These are phyloP conservation scores for Cupressus sempervirens DNA, from an alignment of 75 land plant genomes.

Conservation along the genomic window DNA sequence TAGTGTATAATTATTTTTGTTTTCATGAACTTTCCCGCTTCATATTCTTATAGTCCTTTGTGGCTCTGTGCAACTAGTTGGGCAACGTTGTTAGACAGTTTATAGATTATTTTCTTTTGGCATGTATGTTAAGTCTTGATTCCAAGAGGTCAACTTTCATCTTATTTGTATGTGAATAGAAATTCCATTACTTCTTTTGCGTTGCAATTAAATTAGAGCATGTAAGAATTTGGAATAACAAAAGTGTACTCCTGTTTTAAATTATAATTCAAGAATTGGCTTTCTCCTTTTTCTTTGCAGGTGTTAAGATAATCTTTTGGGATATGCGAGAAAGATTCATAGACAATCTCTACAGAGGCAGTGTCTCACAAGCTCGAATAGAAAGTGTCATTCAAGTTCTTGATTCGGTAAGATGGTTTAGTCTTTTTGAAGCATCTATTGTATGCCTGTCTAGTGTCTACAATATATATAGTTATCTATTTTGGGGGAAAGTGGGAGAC, in stretches of 20 bases:
- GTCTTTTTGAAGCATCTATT: not conserved
- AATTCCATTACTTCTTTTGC: not conserved
- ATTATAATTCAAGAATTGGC: not conserved
- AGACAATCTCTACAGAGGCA: constrained; percentile 42
- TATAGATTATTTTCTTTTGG: not conserved
- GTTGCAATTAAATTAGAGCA: not conserved
- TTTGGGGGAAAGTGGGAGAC: not conserved
- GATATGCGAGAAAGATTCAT: constrained; percentile 58
- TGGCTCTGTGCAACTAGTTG: not conserved
- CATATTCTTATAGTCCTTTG: not conserved
- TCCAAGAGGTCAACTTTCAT: not conserved
- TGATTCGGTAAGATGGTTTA: constrained; percentile 52
- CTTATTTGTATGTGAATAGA: not conserved
- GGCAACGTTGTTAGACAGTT: not conserved
- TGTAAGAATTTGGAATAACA: not conserved
- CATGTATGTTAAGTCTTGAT: not conserved
- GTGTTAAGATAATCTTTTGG: constrained; percentile 57
- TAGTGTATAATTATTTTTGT: not conserved
- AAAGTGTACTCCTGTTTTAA: not conserved
- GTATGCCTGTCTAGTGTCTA: not conserved
- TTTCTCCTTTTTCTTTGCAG: constrained; percentile 23
- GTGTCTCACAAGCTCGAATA: constrained; percentile 51
- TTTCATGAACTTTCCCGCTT: not conserved
- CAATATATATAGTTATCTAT: not conserved
- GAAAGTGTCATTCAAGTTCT: constrained; percentile 37